These are phyloP conservation scores for Suillus fuscotomentosus DNA, from an alignment of 768 basidiomycete genomes.

Conservation along the genomic window DNA sequence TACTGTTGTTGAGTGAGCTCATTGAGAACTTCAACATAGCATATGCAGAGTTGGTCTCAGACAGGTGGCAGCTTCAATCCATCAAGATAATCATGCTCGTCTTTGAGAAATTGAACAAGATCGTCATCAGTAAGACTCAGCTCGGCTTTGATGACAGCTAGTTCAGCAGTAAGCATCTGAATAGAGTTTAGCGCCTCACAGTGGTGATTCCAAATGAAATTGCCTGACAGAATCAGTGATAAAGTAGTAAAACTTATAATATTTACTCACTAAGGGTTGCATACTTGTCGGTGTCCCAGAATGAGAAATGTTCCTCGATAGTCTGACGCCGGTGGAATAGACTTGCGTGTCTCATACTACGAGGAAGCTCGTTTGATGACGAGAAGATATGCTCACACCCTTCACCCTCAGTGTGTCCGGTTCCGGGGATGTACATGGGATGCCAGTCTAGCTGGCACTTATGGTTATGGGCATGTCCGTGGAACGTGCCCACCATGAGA, in stretches of 20 bases:
- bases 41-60: neutral
- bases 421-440: neutral
- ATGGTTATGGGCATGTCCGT: neutral
- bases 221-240: neutral
- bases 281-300: neutral
- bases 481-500: conserved; percentile 5
- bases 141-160: neutral
- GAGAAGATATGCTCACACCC: neutral
- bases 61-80: neutral
- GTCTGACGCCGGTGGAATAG: neutral
- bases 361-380: neutral
- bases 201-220: neutral
- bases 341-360: neutral
- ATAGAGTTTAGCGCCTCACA: neutral
- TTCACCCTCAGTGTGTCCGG: neutral
- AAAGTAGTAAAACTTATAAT: neutral
- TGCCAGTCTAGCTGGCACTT: neutral
- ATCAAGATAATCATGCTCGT: neutral
- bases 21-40: neutral
- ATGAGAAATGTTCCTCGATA: neutral
- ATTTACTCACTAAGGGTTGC: neutral
- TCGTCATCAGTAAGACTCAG: neutral
- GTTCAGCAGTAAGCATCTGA: neutral
- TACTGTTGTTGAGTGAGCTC: neutral
- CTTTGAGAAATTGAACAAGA: neutral